Evolutionary conservation across 805 yeast species (phyloP), one percentile per base, ranked within the genome.

Genomic region (Candida jianshihensis): DNA sequence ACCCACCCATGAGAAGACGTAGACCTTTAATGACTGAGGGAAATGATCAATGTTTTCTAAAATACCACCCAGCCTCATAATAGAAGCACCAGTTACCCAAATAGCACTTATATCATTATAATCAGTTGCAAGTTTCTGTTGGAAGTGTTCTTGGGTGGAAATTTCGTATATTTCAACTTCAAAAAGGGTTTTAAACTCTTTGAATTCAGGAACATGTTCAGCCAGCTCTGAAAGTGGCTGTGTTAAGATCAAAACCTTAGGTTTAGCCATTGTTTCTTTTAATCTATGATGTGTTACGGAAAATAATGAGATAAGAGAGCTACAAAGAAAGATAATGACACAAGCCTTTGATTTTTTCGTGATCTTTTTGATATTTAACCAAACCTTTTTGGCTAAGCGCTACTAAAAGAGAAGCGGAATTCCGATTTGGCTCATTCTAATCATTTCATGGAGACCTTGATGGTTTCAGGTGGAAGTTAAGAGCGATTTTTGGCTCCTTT

Each of bases 1-100:
- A 0, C 87, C 87, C 4, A 78, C 83, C 45, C 82, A 75, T 19
- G 81, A 73, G 26, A 71, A 63, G 3, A 76, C 60, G 20, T 78
- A 62, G 16, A 73, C 62, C 42, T 67, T 70, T 39, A 80, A 56
- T 1, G 62, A 14, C 24, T 21, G 18, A 8, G 31, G 31, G 16
- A 29, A 29, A 11, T 29, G 13, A 4, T 18, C 17, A 18, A 29
- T 13, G 17, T 13, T 13, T 13, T 29, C 13, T n/a, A 19, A 12
- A 6, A 19, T 6, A 4, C 31, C 31, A 3, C 31, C 31, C 8
- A 13, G 19, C n/a, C 19, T 22, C 13, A 16, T 13, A 4, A 29
- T 13, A 15, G 31, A 29, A 19, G 31, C 19, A 14, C 31, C 31
- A 4, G 31, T 29, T 4, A 15, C 13, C 31, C 31, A 29, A 19